Conservation (phyloP, 2,329 filamentous ascomycete species). For the Colletotrichum cuscutae region DNA sequence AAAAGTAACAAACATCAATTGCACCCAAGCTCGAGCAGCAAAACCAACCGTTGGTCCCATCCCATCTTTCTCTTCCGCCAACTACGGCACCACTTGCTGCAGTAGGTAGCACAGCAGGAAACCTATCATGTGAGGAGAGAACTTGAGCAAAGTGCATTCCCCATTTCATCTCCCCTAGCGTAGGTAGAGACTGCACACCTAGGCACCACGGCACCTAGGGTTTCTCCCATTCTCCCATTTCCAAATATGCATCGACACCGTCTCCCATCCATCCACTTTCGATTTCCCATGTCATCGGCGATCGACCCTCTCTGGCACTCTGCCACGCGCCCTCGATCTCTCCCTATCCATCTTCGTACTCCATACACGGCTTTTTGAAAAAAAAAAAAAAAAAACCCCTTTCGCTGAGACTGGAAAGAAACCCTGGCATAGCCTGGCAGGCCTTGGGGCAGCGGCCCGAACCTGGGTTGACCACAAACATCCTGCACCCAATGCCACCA, state of each 20-base stretch:
- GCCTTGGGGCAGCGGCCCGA: not conserved
- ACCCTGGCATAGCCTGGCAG: too few relatives aligned
- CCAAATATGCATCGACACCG: not conserved
- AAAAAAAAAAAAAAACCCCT: not conserved
- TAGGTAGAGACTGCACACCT: not conserved
- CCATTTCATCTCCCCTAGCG: constrained; percentile 15
- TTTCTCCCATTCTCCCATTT: not conserved
- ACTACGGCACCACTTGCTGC: not conserved
- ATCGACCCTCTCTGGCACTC: not conserved
- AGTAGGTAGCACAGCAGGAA: not conserved
- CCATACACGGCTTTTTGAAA: too few relatives aligned
- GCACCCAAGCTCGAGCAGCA: not conserved
- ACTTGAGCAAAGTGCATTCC: not conserved
- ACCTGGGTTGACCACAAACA: not conserved
- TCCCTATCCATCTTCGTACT: not conserved
- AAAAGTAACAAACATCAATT: not conserved
- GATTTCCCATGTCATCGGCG: not conserved
- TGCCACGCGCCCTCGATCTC: not conserved
- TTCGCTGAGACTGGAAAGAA: too few relatives aligned
- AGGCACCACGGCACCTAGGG: too few relatives aligned
- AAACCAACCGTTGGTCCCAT: constrained; percentile 14
- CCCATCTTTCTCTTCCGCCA: not conserved
- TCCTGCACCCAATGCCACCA: too few relatives aligned
- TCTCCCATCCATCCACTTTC: not conserved
- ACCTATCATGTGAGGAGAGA: not conserved